phyloP scores from a whole-genome alignment of 495 filamentous ascomycete species.

The Podospora pseudocomata region DNA sequence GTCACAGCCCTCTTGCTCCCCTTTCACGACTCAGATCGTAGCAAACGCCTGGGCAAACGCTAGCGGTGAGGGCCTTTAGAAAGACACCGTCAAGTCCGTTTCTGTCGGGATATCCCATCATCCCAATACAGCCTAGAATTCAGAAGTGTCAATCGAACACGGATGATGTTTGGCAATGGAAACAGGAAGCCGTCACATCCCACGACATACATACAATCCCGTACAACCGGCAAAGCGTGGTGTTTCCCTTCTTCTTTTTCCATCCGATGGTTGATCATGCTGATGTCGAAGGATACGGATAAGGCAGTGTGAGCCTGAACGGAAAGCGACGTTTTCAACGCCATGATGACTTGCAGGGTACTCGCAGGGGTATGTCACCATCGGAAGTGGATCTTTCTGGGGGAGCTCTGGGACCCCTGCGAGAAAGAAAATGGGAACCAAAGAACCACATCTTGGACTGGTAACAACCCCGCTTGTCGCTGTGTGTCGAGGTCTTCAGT shows the following conservation, averaged over 20 bases:
- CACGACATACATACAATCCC: background rate
- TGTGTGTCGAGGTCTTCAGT: background rate
- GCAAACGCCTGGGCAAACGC: constrained; percentile 1
- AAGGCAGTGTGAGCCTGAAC: background rate
- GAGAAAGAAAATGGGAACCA: background rate
- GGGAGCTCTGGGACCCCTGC: background rate
- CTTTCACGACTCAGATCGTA: background rate
- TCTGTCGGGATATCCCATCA: background rate
- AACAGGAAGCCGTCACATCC: constrained; percentile 3
- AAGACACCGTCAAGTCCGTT: background rate
- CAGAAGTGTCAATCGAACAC: constrained; percentile 6
- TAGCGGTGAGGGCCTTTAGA: background rate
- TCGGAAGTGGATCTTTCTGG: constrained; percentile 5
- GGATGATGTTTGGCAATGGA: background rate
- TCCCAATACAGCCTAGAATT: background rate
- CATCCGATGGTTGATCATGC: background rate
- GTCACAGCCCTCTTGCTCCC: background rate
- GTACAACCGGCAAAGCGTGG: background rate
- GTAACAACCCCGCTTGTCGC: background rate
- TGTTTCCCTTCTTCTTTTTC: background rate
- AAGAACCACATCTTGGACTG: background rate
- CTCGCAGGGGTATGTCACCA: constrained; percentile 3
- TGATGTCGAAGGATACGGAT: background rate
- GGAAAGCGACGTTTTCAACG: background rate
- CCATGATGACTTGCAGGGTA: constrained; percentile 3